Conservation (phyloP, 768 basidiomycete species). For the Naganishia vishniacii region DNA sequence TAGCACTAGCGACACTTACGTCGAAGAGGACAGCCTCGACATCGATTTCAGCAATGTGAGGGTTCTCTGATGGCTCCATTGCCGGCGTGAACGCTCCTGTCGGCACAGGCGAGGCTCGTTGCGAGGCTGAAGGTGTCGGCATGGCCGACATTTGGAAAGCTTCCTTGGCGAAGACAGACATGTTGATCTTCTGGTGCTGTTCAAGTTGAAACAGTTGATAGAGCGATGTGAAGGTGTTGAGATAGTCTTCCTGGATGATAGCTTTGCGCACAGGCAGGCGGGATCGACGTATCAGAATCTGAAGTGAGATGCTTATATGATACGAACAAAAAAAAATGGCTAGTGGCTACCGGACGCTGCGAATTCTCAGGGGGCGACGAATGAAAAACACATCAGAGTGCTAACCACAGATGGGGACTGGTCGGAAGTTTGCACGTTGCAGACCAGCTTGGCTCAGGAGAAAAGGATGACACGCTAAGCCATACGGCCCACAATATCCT, state of each 20-base stretch:
- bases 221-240: background rate
- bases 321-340: too few relatives aligned
- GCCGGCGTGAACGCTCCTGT: slow-evolving; percentile 32
- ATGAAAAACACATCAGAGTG: slow-evolving; percentile 8
- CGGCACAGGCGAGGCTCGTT: slow-evolving; percentile 34
- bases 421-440: background rate
- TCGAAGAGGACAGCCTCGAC: slow-evolving; percentile 22
- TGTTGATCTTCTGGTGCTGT: slow-evolving; percentile 23
- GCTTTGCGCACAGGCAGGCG: too few relatives aligned
- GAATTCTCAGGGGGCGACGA: background rate
- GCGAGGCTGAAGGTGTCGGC: slow-evolving; percentile 26
- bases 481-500: too few relatives aligned
- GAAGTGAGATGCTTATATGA: too few relatives aligned
- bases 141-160: slow-evolving; percentile 37
- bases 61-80: slow-evolving; percentile 29
- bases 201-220: background rate
- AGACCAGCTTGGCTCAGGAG: background rate
- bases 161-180: slow-evolving; percentile 48
- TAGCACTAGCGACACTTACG: background rate
- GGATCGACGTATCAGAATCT: too few relatives aligned
- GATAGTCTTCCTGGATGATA: background rate
- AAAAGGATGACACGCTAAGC: slow-evolving; percentile 6
- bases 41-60: slow-evolving; percentile 45
- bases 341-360: background rate
- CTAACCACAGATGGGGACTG: slow-evolving; percentile 7